phyloP scores from a whole-genome alignment of 2,329 filamentous ascomycete genomes.

The Nannizziopsis arthrosporioides region DNA sequence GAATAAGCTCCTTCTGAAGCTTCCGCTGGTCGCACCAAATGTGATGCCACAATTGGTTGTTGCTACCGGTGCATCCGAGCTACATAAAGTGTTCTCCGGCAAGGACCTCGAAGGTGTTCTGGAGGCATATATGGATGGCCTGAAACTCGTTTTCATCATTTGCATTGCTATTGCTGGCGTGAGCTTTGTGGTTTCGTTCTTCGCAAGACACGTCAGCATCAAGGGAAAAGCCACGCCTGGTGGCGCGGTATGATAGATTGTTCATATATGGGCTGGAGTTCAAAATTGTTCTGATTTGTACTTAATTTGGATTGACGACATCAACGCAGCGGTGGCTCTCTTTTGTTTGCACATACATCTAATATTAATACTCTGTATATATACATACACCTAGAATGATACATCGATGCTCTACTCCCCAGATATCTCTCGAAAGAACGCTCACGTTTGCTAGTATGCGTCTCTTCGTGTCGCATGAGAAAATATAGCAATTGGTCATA shows the following conservation, averaged over 20 bases:
- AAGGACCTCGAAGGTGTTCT: slow-evolving; percentile 20
- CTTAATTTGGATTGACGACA: neutral
- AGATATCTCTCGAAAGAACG: no score
- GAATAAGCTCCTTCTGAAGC: slow-evolving; percentile 12
- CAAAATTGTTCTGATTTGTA: neutral
- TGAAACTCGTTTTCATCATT: slow-evolving; percentile 11
- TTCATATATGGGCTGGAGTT: neutral
- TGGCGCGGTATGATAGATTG: neutral
- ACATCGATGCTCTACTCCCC: no score
- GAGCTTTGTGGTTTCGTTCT: slow-evolving; percentile 4
- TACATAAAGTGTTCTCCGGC: slow-evolving; percentile 43
- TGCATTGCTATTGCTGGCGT: slow-evolving; percentile 6
- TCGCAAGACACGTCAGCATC: slow-evolving; percentile 6
- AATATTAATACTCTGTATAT: no score
- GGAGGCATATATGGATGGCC: slow-evolving; percentile 11
- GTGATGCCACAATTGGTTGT: slow-evolving; percentile 36
- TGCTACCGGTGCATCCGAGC: slow-evolving; percentile 45
- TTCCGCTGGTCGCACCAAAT: slow-evolving; percentile 23
- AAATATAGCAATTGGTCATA: no score
- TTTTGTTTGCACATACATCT: no score
- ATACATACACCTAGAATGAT: no score
- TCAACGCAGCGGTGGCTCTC: neutral
- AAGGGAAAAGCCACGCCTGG: slow-evolving; percentile 3
- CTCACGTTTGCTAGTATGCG: no score
- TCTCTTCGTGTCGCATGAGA: no score